Evolutionary conservation across 805 yeast species (phyloP).

Genomic region (Yarrowia phangngaensis): DNA sequence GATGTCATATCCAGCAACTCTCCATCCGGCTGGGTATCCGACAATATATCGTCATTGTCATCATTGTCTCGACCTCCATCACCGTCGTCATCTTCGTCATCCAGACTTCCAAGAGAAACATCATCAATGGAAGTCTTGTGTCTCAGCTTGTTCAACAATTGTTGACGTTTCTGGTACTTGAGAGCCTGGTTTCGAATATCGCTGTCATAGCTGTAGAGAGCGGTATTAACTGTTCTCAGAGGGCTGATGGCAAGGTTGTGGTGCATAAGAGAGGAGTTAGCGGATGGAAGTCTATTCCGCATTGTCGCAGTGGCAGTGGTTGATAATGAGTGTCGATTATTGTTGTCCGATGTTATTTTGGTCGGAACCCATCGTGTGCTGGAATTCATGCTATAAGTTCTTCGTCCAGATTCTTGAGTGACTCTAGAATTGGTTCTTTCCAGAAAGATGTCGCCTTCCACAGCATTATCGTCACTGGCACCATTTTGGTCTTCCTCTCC

Average conservation of each 20-base stretch:
- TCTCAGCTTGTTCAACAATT: conserved; percentile 12
- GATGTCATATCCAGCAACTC: conserved; percentile 21
- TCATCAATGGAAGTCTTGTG: conserved; percentile 12
- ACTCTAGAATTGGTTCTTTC: conserved; percentile 7
- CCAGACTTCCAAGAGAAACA: conserved; percentile 16
- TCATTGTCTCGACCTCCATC: conserved; percentile 4
- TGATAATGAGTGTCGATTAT: not conserved
- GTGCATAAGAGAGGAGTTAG: conserved; percentile 16
- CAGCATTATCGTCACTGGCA: conserved; percentile 2
- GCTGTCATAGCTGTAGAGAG: conserved; percentile 10
- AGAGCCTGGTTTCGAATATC: conserved; percentile 12
- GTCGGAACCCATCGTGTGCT: conserved; percentile 16
- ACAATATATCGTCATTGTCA: conserved; percentile 13
- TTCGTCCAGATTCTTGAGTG: conserved; percentile 9
- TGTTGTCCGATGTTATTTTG: conserved; percentile 3
- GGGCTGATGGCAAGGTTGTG: conserved; percentile 13
- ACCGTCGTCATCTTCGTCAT: conserved; percentile 15
- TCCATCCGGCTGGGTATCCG: conserved; percentile 18
- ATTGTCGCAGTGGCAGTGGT: too few species aligned
- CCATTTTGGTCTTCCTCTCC: conserved; percentile 1
- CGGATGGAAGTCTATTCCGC: conserved; percentile 10
- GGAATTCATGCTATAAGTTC: conserved; percentile 11
- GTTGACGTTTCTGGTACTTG: conserved; percentile 17
- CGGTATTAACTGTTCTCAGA: conserved; percentile 13
- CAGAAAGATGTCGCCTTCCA: conserved; percentile 4